Base-by-base conservation (phyloP, 805 yeast species). In the Wickerhamomyces hampshirensis region DNA sequence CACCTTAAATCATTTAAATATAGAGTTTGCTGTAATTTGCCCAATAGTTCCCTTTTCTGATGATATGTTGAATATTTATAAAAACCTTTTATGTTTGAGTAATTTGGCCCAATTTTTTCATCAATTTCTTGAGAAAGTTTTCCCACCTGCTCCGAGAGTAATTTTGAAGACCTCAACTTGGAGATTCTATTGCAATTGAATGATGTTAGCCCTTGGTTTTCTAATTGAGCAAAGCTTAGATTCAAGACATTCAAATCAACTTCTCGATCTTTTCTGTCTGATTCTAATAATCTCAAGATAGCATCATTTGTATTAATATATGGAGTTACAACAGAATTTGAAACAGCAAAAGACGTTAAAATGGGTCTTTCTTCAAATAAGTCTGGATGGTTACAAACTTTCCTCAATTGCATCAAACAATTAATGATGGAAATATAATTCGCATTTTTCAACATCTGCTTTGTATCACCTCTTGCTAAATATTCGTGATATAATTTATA, bases 361-460 rank as follows among this genome's bases (percentile, higher is more conserved):
- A 93, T 85, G 1, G 98, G 98, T 40, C 98, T 70, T 6, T 89
- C 96, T 58, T 93, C 98, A 62, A 93, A 94, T 41, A 93, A 63
- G 63, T 93, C 97, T 0, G 96, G 96, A 59, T 89, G 98, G 52
- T 89, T 89, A 65, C 97, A 88, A 19, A 89, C 97, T 58, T 93
- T 93, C 53, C 99, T 76, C 51, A 93, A 66, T 59, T 93, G 99
- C 99, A 93, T 93, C 63, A 93, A 71, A 67, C 98, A 93, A 53
- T 94, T 93, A 51, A 93, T 89, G 53, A 93, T 93, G 12, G 96
- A 86, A 59, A 93, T 68, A 53, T 89, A 93, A 54, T 93, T 93
- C 5, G 98, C 98, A 21, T 95, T 84, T 1, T 91, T 91, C 43
- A 93, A 68, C 4, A 98, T 93, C 45, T 86, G 97, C 51, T 77